Conservation (phyloP, 495 filamentous ascomycete genomes). For the Letharia lupina region DNA sequence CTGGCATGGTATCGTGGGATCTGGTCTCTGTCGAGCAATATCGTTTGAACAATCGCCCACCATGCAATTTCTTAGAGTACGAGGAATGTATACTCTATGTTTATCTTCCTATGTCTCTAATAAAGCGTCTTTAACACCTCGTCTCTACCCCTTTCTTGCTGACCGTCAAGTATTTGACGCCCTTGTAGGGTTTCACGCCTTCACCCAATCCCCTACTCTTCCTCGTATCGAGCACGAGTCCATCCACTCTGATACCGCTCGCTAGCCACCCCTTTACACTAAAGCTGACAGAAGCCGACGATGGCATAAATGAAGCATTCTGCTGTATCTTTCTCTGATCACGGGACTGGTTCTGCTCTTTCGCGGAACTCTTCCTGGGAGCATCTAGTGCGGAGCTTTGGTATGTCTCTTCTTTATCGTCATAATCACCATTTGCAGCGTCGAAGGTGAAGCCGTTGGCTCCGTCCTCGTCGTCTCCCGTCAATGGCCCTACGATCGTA, state of each 20-base stretch:
- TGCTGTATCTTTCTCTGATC: slow-evolving; percentile 49
- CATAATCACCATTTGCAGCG: slow-evolving; percentile 40
- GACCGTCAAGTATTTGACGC: slow-evolving; percentile 92
- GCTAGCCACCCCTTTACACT: slow-evolving; percentile 89
- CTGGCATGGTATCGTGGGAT: too few relatives aligned
- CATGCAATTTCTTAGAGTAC: not conserved
- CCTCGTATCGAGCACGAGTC: slow-evolving; percentile 72
- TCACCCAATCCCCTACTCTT: slow-evolving; percentile 82
- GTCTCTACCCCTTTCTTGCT: slow-evolving; percentile 80
- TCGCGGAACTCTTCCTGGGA: slow-evolving; percentile 18
- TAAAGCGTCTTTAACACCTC: slow-evolving; percentile 42
- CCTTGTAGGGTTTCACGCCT: slow-evolving; percentile 90
- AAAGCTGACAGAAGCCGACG: slow-evolving; percentile 78
- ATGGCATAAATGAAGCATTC: slow-evolving; percentile 85
- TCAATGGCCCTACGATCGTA: slow-evolving; percentile 62
- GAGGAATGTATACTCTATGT: not conserved
- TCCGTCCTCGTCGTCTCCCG: slow-evolving; percentile 48
- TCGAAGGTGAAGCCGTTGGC: slow-evolving; percentile 42
- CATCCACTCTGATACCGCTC: slow-evolving; percentile 89
- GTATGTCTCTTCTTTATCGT: slow-evolving; percentile 37
- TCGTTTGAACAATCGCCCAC: not conserved
- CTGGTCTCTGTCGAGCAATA: too few relatives aligned
- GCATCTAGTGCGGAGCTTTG: slow-evolving; percentile 19
- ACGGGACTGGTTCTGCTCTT: slow-evolving; percentile 30
- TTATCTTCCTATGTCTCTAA: not conserved